Evolutionary conservation across 139 green algal genomes (phyloP), one percentile per base, ranked within the genome.

Genomic region (Micromonas pusilla): DNA sequence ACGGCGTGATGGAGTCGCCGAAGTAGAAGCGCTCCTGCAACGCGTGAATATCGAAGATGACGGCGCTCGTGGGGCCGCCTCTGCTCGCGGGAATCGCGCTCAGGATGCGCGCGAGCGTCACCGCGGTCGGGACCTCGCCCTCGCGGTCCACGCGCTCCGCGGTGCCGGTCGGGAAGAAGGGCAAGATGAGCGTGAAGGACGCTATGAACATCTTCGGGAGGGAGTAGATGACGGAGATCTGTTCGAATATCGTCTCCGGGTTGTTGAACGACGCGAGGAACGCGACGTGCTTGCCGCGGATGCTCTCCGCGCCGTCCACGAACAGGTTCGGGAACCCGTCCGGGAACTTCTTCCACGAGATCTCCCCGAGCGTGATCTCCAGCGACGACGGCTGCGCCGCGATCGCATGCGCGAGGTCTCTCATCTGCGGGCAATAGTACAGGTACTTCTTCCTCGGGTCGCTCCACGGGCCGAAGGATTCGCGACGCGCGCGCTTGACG

Each of bases 271-370:
- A 97, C 0, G 94, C 95, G 36, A 99, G 86, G 80, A 98, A 99
- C 2, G 91, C 93, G 25, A 98, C 93, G 83, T 99, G 93, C 36
- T 91, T 84, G 84, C 97, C 96, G 32, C 94, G 85, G 63, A 99
- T 94, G 30, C 80, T 62, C 3, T 90, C 90, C 0, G 94, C 95
- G 34, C 62, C 33, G 1, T 54, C 38, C 21, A 99, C 90, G 82
- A 97, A 97, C n/a, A 99, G 84, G 82, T 99, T 95, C n/a, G 95
- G 95, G 72, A 98, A 98, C 37, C 95, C 95, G 73, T 99, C 95
- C 3, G 90, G 84, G 78, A 98, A 99, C 33, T 25, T 80, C 30
- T 26, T 28, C 94, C 94, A 98, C 30, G 77, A 83, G 32, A 97
- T 96, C 52, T 91, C 84, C 0, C 89, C 88, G 30, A 97, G 87